Conservation (phyloP, 2,329 filamentous ascomycete genomes). For the Aspergillus tamarii region DNA sequence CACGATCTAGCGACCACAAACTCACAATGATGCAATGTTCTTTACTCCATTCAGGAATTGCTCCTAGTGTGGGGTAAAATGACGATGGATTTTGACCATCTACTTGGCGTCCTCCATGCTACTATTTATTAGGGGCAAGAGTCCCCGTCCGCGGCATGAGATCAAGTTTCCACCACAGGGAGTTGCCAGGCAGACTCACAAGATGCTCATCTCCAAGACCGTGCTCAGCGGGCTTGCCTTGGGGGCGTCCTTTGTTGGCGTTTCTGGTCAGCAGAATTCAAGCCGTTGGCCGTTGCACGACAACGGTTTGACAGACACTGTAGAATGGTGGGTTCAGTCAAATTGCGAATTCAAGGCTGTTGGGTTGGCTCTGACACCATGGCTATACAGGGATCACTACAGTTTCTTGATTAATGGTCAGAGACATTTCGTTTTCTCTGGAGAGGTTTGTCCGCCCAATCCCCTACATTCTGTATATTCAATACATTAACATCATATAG, state of each 20-base stretch:
- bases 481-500: slow-evolving; percentile 3
- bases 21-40: background rate
- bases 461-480: no score
- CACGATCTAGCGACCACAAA: background rate
- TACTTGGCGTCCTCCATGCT: background rate
- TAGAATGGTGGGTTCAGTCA: slow-evolving; percentile 44
- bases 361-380: background rate
- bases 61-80: background rate
- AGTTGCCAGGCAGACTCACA: background rate
- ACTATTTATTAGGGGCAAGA: slow-evolving; percentile 1
- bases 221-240: background rate
- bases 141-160: background rate
- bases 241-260: background rate
- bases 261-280: background rate
- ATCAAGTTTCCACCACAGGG: background rate
- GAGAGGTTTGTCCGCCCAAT: slow-evolving; percentile 37
- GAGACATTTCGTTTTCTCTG: slow-evolving; percentile 56
- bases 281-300: slow-evolving; percentile 53
- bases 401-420: slow-evolving; percentile 57
- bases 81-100: background rate
- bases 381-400: slow-evolving; percentile 50
- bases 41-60: background rate
- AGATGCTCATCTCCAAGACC: slow-evolving; percentile 4
- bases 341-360: background rate
- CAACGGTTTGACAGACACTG: slow-evolving; percentile 49